A percentile compares a stretch with the other conserved stretches of the same genome.
Conservation (phyloP, 805 yeast genomes). For the Candida insectalens region DNA sequence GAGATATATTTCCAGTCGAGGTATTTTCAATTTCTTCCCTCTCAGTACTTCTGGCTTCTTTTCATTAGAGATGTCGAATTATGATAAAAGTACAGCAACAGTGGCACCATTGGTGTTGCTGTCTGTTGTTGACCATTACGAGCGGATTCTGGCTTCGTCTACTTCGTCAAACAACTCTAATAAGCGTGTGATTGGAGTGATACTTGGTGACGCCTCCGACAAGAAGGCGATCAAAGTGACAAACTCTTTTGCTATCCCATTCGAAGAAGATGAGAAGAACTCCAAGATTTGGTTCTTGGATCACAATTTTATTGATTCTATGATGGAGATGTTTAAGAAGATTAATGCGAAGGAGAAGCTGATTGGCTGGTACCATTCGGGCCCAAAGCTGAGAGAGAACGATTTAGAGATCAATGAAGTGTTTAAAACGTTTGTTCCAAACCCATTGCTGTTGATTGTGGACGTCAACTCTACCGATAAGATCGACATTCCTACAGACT, state of each 20-base stretch:
- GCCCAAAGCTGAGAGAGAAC: constrained; percentile 81
- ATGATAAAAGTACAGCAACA: constrained; percentile 48
- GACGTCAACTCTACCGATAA: constrained; percentile 72
- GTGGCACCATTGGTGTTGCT: constrained; percentile 93
- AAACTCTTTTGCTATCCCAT: constrained; percentile 94
- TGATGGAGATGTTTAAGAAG: constrained; percentile 97
- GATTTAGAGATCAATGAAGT: constrained; percentile 88
- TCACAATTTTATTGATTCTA: constrained; percentile 89
- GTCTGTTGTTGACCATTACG: constrained; percentile 92
- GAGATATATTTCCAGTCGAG: too few relatives aligned
- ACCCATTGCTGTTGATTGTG: constrained; percentile 81
- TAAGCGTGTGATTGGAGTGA: constrained; percentile 89
- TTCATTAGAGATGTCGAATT: constrained; percentile 14
- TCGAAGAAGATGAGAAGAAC: constrained; percentile 91
- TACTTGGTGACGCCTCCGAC: constrained; percentile 67
- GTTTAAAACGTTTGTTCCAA: constrained; percentile 71
- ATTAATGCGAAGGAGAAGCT: constrained; percentile 94
- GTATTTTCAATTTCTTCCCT: too few relatives aligned
- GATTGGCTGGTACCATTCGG: constrained; percentile 99
- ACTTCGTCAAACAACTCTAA: constrained; percentile 23
- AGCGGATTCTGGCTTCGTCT: constrained; percentile 52
- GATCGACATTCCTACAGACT: constrained; percentile 93
- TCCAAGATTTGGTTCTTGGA: constrained; percentile 94
- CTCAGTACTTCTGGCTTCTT: too few relatives aligned
- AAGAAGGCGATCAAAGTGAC: constrained; percentile 54